phyloP scores from a whole-genome alignment of 2,329 filamentous ascomycete species.

The Massarina eburnea region DNA sequence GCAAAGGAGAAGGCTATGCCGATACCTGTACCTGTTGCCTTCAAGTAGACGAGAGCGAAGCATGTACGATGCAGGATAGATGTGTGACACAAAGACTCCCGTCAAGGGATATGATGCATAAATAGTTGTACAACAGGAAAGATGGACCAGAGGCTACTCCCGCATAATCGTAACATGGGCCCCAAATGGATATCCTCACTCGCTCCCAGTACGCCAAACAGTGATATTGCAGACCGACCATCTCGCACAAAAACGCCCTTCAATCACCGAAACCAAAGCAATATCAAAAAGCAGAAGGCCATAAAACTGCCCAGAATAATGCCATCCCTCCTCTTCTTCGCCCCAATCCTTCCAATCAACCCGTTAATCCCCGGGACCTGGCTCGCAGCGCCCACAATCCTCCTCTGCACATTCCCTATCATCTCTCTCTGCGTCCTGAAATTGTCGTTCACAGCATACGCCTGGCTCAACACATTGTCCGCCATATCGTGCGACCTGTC shows the following conservation, averaged over 20 bases:
- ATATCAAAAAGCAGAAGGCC: conserved; percentile 84
- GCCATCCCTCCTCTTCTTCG: conserved; percentile 91
- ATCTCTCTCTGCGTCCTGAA: conserved; percentile 87
- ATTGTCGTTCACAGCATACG: conserved; percentile 93
- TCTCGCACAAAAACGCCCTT: conserved; percentile 21
- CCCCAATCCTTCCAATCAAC: conserved; percentile 87
- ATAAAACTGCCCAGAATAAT: conserved; percentile 92
- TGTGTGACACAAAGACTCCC: conserved; percentile 11
- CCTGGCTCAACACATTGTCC: conserved; percentile 89
- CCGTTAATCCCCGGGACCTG: conserved; percentile 92
- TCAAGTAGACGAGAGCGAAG: conserved; percentile 3
- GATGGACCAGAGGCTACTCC: conserved; percentile 10
- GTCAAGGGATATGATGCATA: conserved; percentile 15
- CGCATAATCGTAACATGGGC: conserved; percentile 14
- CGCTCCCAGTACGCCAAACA: conserved; percentile 18
- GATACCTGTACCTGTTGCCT: conserved; percentile 5
- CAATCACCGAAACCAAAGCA: conserved; percentile 61
- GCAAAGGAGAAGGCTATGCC: conserved; percentile 1
- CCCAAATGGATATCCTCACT: conserved; percentile 21
- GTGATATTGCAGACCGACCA: background rate
- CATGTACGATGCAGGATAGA: background rate
- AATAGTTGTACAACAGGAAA: conserved; percentile 35
- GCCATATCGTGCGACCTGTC: conserved; percentile 89
- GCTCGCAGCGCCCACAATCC: conserved; percentile 85
- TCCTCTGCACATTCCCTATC: conserved; percentile 81